phyloP scores from a whole-genome alignment of 345 rosid genomes.

The Lumnitzera littorea region DNA sequence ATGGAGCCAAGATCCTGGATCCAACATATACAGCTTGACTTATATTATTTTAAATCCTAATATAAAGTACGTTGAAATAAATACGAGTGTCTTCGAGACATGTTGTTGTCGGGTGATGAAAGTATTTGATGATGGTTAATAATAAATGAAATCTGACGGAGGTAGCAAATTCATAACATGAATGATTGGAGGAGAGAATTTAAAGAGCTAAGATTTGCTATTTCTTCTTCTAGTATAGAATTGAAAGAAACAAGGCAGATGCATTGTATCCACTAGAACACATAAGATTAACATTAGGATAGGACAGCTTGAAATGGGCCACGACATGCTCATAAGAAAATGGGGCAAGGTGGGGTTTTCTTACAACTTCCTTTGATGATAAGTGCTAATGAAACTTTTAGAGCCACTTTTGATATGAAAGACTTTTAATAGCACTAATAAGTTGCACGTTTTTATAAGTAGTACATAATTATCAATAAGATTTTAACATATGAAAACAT shows the following conservation, averaged over 20 bases:
- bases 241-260: slow-evolving; percentile 21
- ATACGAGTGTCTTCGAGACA: too few species aligned
- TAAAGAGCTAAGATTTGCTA: not conserved
- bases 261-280: slow-evolving; percentile 40
- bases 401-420: slow-evolving; percentile 13
- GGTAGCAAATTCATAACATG: slow-evolving; percentile 44
- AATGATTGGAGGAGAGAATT: slow-evolving; percentile 37
- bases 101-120: too few species aligned
- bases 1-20: too few species aligned
- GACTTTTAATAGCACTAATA: too few species aligned
- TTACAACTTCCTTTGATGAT: slow-evolving; percentile 6
- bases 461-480: too few species aligned
- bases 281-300: slow-evolving; percentile 11
- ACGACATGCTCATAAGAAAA: slow-evolving; percentile 37
- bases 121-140: too few species aligned
- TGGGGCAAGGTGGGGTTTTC: slow-evolving; percentile 43
- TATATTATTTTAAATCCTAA: too few species aligned
- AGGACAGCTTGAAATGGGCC: slow-evolving; percentile 61
- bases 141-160: slow-evolving; percentile 27
- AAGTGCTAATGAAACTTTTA: slow-evolving; percentile 12
- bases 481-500: too few species aligned
- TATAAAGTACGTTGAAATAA: too few species aligned
- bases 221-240: too few species aligned
- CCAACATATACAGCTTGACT: too few species aligned
- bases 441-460: too few species aligned